These are phyloP conservation scores for Mucor plumbeus DNA, from an alignment of 371 early-diverging fungal genomes.

Conservation along the genomic window DNA sequence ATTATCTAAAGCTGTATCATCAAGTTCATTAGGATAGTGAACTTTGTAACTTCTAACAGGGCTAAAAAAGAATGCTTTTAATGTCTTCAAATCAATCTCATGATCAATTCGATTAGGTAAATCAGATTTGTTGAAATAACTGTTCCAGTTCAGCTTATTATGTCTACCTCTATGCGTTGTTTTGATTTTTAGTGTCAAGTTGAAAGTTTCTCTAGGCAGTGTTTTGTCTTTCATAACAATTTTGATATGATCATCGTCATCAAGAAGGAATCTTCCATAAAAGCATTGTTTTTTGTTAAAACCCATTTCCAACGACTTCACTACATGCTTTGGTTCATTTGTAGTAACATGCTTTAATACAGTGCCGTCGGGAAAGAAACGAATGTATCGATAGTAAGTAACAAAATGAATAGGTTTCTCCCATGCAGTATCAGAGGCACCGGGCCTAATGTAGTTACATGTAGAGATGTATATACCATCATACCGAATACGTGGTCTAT, in stretches of 20 bases:
- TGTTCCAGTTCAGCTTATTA: constrained; percentile 71
- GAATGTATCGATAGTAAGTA: constrained; percentile 73
- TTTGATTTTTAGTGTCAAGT: constrained; percentile 50
- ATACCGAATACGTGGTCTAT: constrained; percentile 66
- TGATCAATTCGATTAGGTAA: constrained; percentile 29
- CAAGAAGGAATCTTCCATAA: constrained; percentile 44
- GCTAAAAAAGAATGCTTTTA: constrained; percentile 55
- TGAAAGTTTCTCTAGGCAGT: constrained; percentile 47
- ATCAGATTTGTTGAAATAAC: constrained; percentile 42
- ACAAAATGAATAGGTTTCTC: constrained; percentile 70
- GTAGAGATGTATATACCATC: constrained; percentile 77
- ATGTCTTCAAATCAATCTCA: constrained; percentile 42
- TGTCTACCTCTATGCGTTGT: constrained; percentile 64
- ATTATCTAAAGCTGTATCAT: neutral
- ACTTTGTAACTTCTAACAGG: constrained; percentile 45
- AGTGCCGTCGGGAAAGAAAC: constrained; percentile 66
- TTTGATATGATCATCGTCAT: constrained; percentile 27
- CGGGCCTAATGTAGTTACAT: constrained; percentile 64
- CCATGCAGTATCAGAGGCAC: constrained; percentile 56
- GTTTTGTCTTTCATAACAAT: constrained; percentile 42
- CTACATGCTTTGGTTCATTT: constrained; percentile 58
- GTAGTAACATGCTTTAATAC: constrained; percentile 57
- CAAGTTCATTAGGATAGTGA: constrained; percentile 26
- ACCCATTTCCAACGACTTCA: constrained; percentile 34
- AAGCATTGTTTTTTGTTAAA: constrained; percentile 50